phyloP scores from a whole-genome alignment of 164 flowering plant genomes.

The Macadamia integrifolia region DNA sequence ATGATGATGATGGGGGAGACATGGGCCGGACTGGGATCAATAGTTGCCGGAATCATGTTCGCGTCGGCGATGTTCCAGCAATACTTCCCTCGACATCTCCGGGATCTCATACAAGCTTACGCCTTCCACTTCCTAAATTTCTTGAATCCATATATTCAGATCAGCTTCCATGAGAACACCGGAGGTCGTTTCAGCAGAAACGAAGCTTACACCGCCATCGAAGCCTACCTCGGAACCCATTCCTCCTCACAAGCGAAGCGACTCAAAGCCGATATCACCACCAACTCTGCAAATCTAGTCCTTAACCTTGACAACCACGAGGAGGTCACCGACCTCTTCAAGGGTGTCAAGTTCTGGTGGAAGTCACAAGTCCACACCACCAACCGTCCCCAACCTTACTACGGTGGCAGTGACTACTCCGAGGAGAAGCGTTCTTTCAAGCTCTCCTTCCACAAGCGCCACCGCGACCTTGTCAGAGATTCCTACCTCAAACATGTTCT shows the following conservation, averaged over 20 bases:
- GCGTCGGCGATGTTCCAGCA: constrained; percentile 15
- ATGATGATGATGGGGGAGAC: not conserved
- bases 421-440: constrained; percentile 21
- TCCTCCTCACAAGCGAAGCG: constrained; percentile 19
- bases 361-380: constrained; percentile 5
- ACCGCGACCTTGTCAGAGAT: constrained; percentile 19
- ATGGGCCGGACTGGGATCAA: constrained; percentile 9
- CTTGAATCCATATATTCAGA: constrained; percentile 21
- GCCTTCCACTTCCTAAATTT: not conserved
- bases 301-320: constrained; percentile 22
- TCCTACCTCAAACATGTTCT: constrained; percentile 26
- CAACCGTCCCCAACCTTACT: not conserved
- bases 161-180: constrained; percentile 20
- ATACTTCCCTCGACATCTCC: constrained; percentile 9
- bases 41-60: constrained; percentile 11
- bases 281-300: constrained; percentile 10
- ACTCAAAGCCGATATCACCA: constrained; percentile 24
- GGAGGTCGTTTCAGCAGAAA: constrained; percentile 7
- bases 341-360: constrained; percentile 28
- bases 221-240: constrained; percentile 19
- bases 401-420: not conserved
- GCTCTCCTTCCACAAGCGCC: constrained; percentile 28
- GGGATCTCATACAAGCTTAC: not conserved
- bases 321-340: constrained; percentile 19
- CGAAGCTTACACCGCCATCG: constrained; percentile 9